Base-by-base conservation (phyloP, 805 yeast genomes). In the Candida boleticola region DNA sequence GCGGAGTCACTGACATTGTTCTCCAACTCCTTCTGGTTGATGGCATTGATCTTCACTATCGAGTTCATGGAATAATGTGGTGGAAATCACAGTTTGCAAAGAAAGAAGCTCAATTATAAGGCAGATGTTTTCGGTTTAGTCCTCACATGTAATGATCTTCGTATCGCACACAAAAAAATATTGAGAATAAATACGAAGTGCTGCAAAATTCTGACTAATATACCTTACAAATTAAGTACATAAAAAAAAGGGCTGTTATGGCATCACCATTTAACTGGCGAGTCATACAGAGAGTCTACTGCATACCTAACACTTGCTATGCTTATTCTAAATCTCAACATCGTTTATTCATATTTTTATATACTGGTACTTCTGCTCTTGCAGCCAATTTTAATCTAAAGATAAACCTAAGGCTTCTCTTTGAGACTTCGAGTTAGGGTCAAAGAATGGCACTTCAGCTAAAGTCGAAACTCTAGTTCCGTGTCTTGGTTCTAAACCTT, bases 21-120 rank as follows among this genome's bases (percentile, higher is more conserved):
- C n/a, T 74, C 75, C 14, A 89, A 68, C 54, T 90, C 97, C 43
- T 68, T 71, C 42, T 81, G 78, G 55, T 81, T 89, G 39, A 86
- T 74, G 34, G 66, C 66, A 49, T 79, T 74, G 19, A 83, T 79
- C 34, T 64, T 64, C 39, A 58, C 60, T 33, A 70, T 67, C 3
- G 66, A 51, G 46, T 68, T 67, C 74, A 69, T 69, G 40, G 21
- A n/a, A n/a, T n/a, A n/a, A n/a, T n/a, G 9, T 14, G 33, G n/a
- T n/a, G n/a, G n/a, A n/a, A n/a, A n/a, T n/a, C n/a, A n/a, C n/a
- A 25, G 27, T 7, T 25, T 7, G 34, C 10, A 11, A 31, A 21
- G 13, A 36, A n/a, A 14, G 18, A 13, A 30, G 34, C 19, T 3
- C 18, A 30, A 30, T 7, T 5, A 16, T 14, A n/a, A 30, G 14